phyloP scores from a whole-genome alignment of 148 eudicot genomes.

The Diospyros kaki region DNA sequence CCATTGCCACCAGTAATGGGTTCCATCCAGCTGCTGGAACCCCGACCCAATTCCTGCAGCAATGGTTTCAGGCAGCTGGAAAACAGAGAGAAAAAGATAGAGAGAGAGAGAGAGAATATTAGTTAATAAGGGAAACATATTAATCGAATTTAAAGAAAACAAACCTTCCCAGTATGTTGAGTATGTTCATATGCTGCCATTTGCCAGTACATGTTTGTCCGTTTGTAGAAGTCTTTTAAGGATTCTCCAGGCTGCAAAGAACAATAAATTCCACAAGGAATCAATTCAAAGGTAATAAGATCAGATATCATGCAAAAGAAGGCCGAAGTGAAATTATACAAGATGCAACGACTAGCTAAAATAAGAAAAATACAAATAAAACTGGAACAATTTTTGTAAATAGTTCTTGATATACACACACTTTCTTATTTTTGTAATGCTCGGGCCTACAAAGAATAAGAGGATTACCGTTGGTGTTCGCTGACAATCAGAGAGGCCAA shows the following conservation, averaged over 20 bases:
- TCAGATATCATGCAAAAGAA: background rate
- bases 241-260: conserved; percentile 85
- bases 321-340: background rate
- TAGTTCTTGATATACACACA: background rate
- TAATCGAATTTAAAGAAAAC: conserved; percentile 10
- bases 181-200: conserved; percentile 99
- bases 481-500: conserved; percentile 95
- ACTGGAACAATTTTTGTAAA: background rate
- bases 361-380: background rate
- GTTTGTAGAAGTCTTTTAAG: conserved; percentile 84
- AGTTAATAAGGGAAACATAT: background rate
- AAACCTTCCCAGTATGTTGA: conserved; percentile 96
- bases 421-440: background rate
- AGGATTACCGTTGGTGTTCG: conserved; percentile 78
- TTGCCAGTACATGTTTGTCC: conserved; percentile 95
- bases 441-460: background rate
- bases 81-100: background rate
- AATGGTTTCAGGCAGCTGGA: no score
- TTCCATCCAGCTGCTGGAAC: no score
- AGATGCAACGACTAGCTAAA: background rate
- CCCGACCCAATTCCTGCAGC: no score
- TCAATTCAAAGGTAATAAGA: conserved; percentile 1
- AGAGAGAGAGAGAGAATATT: background rate
- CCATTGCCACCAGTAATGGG: no score
- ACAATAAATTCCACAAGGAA: conserved; percentile 11